These are phyloP conservation scores for Picochlorum sp. DNA, from an alignment of 139 green algal genomes.

Conservation along the genomic window DNA sequence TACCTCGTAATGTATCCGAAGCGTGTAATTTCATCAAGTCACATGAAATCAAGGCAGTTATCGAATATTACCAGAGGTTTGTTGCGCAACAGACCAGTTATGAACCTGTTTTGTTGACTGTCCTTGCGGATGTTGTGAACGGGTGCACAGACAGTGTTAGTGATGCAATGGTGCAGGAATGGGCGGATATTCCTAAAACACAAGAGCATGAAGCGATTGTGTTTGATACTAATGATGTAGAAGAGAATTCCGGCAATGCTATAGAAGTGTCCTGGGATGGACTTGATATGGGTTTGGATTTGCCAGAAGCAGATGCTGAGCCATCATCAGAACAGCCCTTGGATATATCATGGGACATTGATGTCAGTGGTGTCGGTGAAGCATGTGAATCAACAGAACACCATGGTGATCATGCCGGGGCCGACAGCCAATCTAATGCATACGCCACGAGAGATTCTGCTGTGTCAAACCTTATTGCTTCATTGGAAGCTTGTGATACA, in stretches of 20 bases:
- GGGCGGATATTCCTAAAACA: neutral
- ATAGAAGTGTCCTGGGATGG: neutral
- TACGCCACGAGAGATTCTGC: neutral
- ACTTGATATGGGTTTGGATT: neutral
- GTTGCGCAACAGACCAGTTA: neutral
- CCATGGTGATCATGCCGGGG: neutral
- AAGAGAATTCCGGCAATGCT: neutral
- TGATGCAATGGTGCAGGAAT: too few species aligned
- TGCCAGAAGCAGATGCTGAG: neutral
- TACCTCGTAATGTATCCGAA: too few species aligned
- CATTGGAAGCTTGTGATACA: neutral
- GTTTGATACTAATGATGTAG: neutral
- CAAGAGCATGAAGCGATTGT: neutral
- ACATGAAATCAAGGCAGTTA: too few species aligned
- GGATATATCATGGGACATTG: constrained; percentile 56
- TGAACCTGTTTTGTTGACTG: neutral
- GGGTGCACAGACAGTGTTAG: too few species aligned
- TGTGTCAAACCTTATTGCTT: neutral
- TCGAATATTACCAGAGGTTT: neutral
- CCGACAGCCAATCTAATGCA: neutral
- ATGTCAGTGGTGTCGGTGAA: constrained; percentile 29
- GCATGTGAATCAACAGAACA: neutral
- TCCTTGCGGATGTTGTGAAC: too few species aligned
- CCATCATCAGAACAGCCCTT: neutral
- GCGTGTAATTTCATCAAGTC: too few species aligned